Percentiles rank a stretch among this genome's conserved stretches.
Evolutionary conservation across 179 eudicot species (phyloP).

Genomic region (Beta lomatogona): DNA sequence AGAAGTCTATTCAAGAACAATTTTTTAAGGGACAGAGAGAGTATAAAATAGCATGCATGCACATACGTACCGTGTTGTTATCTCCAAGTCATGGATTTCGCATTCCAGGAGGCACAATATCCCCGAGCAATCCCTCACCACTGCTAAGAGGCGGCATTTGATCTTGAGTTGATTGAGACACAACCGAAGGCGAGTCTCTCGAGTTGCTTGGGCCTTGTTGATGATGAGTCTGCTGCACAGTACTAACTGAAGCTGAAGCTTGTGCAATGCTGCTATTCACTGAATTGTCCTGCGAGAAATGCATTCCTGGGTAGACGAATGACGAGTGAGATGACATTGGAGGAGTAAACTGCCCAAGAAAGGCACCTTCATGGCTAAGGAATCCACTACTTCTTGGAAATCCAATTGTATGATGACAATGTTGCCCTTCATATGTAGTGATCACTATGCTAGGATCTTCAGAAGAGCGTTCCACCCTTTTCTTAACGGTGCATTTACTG

Average conservation of each 20-base stretch:
- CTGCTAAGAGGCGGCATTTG: constrained; percentile 16
- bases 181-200: constrained; percentile 18
- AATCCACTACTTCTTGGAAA: constrained; percentile 65
- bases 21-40: neutral
- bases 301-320: constrained; percentile 35
- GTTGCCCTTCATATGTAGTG: constrained; percentile 98
- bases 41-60: neutral
- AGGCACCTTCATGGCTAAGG: constrained; percentile 44
- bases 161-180: constrained; percentile 11
- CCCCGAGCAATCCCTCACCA: constrained; percentile 82
- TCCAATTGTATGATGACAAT: constrained; percentile 79
- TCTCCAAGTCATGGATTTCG: constrained; percentile 41
- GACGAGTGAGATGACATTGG: constrained; percentile 29
- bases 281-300: constrained; percentile 36
- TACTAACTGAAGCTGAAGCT: constrained; percentile 2
- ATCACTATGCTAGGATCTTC: constrained; percentile 76
- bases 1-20: no score
- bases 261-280: constrained; percentile 16
- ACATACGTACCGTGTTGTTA: constrained; percentile 10
- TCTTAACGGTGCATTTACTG: constrained; percentile 88
- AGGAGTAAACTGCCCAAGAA: constrained; percentile 41
- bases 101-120: constrained; percentile 77
- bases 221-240: neutral
- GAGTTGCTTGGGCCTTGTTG: constrained; percentile 7
- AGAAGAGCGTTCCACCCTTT: constrained; percentile 80